Conservation (phyloP, 306 rosid genomes). For the Trifolium repens region DNA sequence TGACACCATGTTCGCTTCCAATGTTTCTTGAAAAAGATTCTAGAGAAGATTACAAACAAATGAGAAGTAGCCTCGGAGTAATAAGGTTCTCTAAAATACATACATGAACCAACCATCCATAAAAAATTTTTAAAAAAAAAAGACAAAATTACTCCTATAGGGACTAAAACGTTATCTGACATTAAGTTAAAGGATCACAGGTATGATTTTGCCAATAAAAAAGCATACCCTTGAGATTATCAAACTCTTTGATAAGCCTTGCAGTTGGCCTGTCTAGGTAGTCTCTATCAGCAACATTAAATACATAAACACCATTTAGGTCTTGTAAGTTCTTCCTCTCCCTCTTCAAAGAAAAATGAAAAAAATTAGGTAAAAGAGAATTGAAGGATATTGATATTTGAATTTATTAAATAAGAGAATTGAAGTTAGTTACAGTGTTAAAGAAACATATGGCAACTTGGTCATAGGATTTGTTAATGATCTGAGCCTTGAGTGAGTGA, state of each 20-base stretch:
- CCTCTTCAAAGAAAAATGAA: slow-evolving; percentile 57
- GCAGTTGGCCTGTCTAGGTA: slow-evolving; percentile 89
- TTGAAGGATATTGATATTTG: too few relatives aligned
- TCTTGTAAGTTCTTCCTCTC: slow-evolving; percentile 85
- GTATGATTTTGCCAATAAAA: too few relatives aligned
- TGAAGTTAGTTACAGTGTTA: slow-evolving; percentile 65
- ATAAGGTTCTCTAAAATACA: too few relatives aligned
- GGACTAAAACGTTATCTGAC: too few relatives aligned
- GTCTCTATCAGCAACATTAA: slow-evolving; percentile 75
- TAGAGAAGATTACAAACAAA: slow-evolving; percentile 35
- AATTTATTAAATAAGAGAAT: too few relatives aligned
- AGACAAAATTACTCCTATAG: too few relatives aligned
- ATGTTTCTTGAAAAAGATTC: slow-evolving; percentile 70
- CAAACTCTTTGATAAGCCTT: slow-evolving; percentile 78
- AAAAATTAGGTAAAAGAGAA: neutral
- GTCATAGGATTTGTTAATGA: slow-evolving; percentile 74
- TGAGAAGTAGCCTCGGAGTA: too few relatives aligned
- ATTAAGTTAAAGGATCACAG: too few relatives aligned
- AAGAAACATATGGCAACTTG: slow-evolving; percentile 93
- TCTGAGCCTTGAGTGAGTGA: slow-evolving; percentile 66
- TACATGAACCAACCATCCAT: too few relatives aligned
- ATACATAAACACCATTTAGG: slow-evolving; percentile 72
- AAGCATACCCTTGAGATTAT: slow-evolving; percentile 55
- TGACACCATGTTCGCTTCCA: slow-evolving; percentile 81
- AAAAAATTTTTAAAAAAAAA: too few relatives aligned